Conservation (phyloP, 1,284 basidiomycete genomes). For the Vanrija sp. region DNA sequence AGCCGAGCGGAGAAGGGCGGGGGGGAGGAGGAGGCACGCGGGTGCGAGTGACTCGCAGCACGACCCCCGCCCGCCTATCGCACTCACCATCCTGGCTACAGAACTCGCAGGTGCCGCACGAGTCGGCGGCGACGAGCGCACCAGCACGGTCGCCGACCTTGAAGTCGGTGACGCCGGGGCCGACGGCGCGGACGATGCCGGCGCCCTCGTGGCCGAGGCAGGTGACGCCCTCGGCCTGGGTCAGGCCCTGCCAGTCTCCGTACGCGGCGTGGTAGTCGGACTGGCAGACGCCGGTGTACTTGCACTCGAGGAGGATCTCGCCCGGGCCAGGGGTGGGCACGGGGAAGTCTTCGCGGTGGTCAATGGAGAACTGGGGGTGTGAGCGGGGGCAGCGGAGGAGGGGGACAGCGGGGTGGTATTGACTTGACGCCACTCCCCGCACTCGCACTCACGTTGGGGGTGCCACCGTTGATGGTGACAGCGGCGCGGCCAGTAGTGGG, state of each 20-base stretch:
- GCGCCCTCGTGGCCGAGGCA: slow-evolving; percentile 21
- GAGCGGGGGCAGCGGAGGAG: slow-evolving; percentile 1
- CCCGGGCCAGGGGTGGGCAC: slow-evolving; percentile 15
- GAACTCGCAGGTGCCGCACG: slow-evolving; percentile 15
- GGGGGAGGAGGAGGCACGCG: too few species aligned
- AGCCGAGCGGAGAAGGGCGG: background rate
- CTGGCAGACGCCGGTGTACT: slow-evolving; percentile 18
- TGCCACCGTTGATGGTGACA: too few species aligned
- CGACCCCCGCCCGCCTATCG: too few species aligned
- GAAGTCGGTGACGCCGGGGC: slow-evolving; percentile 14
- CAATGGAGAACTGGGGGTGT: slow-evolving; percentile 12
- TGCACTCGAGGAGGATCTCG: slow-evolving; percentile 20
- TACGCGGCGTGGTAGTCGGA: slow-evolving; percentile 12
- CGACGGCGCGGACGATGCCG: slow-evolving; percentile 13
- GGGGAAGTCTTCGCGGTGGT: slow-evolving; percentile 18
- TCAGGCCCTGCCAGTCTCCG: background rate
- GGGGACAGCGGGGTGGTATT: too few species aligned
- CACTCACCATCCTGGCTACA: slow-evolving; percentile 13
- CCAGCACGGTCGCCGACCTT: slow-evolving; percentile 17
- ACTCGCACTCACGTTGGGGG: too few species aligned
- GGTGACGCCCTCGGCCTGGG: slow-evolving; percentile 7
- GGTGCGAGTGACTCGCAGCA: background rate
- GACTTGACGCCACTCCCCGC: too few species aligned
- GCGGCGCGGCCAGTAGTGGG: too few species aligned
- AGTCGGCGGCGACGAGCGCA: slow-evolving; percentile 10